These are phyloP conservation scores for Hymenoscyphus scutula DNA, from an alignment of 2,329 filamentous ascomycete species.

Conservation along the genomic window DNA sequence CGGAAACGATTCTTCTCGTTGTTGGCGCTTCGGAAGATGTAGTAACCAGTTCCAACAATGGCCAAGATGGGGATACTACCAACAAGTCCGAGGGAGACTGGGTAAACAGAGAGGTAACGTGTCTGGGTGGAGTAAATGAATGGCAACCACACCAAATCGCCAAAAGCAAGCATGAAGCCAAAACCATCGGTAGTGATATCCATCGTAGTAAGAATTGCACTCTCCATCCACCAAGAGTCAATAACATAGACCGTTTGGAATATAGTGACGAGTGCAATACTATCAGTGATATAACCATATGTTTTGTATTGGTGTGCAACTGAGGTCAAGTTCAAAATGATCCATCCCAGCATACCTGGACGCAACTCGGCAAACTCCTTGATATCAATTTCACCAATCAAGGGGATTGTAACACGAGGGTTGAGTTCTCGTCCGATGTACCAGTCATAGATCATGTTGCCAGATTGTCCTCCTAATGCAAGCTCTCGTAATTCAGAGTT, in stretches of 20 bases:
- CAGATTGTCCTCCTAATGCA: slow-evolving; percentile 75
- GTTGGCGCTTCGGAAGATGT: slow-evolving; percentile 91
- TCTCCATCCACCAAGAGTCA: slow-evolving; percentile 83
- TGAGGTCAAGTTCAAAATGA: slow-evolving; percentile 80
- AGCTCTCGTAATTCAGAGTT: slow-evolving; percentile 74
- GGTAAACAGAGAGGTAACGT: slow-evolving; percentile 80
- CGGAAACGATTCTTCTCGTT: slow-evolving; percentile 94
- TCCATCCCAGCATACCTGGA: slow-evolving; percentile 88
- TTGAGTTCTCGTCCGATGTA: slow-evolving; percentile 96
- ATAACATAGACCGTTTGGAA: slow-evolving; percentile 82
- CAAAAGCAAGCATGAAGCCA: slow-evolving; percentile 91
- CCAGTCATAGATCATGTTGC: slow-evolving; percentile 91
- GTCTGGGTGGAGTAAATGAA: slow-evolving; percentile 84
- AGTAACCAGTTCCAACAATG: slow-evolving; percentile 73
- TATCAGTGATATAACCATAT: slow-evolving; percentile 80
- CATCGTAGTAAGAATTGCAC: slow-evolving; percentile 87
- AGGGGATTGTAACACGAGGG: slow-evolving; percentile 73
- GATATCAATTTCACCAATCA: slow-evolving; percentile 84
- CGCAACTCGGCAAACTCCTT: slow-evolving; percentile 87
- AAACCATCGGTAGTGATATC: slow-evolving; percentile 93
- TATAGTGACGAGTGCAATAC: slow-evolving; percentile 73
- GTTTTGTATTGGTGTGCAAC: slow-evolving; percentile 84
- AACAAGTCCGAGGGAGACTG: slow-evolving; percentile 69
- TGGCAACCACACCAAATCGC: slow-evolving; percentile 89
- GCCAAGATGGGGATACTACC: slow-evolving; percentile 64